Conservation (phyloP, 83 land plant species). For the Diphasiastrum complanatum region DNA sequence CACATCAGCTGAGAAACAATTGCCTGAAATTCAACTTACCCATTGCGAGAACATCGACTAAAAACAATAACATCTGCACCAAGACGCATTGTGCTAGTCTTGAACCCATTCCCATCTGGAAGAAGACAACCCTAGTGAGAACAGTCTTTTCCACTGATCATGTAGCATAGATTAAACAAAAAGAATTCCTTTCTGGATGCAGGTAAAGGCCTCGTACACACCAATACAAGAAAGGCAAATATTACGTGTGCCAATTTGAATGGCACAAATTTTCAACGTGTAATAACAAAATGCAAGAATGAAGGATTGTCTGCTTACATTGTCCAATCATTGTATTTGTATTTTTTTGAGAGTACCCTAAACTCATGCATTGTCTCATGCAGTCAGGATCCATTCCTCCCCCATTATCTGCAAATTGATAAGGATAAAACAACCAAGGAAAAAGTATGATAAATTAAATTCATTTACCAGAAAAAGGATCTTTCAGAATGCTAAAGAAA, state of each 20-base stretch:
- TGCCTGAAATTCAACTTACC: conserved; percentile 14
- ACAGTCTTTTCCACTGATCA: neutral
- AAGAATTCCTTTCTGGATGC: neutral
- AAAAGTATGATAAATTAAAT: too few species aligned
- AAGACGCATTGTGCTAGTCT: conserved; percentile 83
- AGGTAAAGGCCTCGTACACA: neutral
- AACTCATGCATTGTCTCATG: conserved; percentile 65
- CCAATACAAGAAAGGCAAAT: neutral
- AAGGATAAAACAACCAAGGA: too few species aligned
- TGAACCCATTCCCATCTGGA: conserved; percentile 94
- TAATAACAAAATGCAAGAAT: neutral
- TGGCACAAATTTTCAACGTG: neutral
- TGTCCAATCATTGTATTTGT: conserved; percentile 55
- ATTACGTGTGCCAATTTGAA: neutral
- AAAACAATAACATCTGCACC: conserved; percentile 94
- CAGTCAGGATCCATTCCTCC: conserved; percentile 77
- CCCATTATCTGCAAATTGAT: conserved; percentile 59
- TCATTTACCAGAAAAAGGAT: too few species aligned
- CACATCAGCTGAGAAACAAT: too few species aligned
- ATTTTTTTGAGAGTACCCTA: conserved; percentile 69
- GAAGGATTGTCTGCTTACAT: conserved; percentile 32
- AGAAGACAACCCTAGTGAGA: conserved; percentile 9
- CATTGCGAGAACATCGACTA: conserved; percentile 36
- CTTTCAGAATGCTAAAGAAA: too few species aligned
- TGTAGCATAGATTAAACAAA: neutral